Evolutionary conservation across 352 stramenopile genomes (phyloP), one percentile per base, ranked within the genome.

Genomic region (Aphanomyces astaci): DNA sequence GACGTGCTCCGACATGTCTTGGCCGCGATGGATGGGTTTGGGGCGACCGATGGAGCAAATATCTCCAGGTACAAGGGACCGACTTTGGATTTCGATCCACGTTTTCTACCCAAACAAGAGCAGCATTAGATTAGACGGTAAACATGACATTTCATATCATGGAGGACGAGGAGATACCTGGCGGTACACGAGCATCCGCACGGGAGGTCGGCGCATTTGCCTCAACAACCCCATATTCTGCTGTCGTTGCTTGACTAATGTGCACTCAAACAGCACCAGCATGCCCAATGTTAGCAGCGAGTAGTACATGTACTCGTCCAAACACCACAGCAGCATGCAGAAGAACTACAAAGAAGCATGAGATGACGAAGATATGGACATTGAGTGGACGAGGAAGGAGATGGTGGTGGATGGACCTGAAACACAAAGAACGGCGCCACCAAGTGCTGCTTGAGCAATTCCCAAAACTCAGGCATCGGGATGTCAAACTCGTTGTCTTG

Each of bases 281-380:
- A 97, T 97, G 19, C 82, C 68, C 3, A 99, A 81, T 7, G 95
- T 99, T 71, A 98, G 96, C n/a, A 98, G 72, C 1, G 88, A 88
- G 75, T 98, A 98, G 75, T 98, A 96, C 79, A 96, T 97, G 76
- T 98, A 99, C 73, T 98, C 96, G 76, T 99, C 96, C 24, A 99
- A 76, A 63, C 78, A 95, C 96, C 96, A 99, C 25, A 99, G 78
- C 25, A 96, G 63, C 65, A 98, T 96, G 76, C 94, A 98, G 39
- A 98, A 92, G 45, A 86, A 86, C 75, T 71, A 64, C 10, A 10
- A 36, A 22, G 31, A 22, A 62, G 22, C 4, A 22, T 40, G 3
- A 28, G 19, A 27, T 1, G 24, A 7, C 30, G 31, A 39, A 24
- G 13, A 32, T 32, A 25, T 25, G 4, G 17, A 57, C 15, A 57